These are phyloP conservation scores for Apiospora phragmitis DNA, from an alignment of 2,329 filamentous ascomycete genomes.

Conservation along the genomic window DNA sequence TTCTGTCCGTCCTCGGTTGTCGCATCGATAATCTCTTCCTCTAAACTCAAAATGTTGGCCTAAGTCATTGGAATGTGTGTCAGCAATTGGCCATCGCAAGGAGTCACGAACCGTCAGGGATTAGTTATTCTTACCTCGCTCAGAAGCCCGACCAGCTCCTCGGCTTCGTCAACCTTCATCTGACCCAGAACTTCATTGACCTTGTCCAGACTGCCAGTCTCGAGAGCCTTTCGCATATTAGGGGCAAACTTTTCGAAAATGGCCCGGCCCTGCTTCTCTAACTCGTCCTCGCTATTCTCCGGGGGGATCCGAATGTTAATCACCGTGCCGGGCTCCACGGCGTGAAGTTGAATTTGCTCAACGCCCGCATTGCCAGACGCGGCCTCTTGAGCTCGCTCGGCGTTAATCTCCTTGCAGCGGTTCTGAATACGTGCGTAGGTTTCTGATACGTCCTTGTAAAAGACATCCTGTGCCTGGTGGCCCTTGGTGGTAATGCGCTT, in stretches of 20 bases:
- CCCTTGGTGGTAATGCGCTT: constrained; percentile 88
- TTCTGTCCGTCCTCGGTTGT: constrained; percentile 85
- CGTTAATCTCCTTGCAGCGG: constrained; percentile 70
- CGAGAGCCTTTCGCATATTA: constrained; percentile 78
- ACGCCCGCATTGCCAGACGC: constrained; percentile 58
- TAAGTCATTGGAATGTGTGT: constrained; percentile 30
- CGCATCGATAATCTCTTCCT: constrained; percentile 92
- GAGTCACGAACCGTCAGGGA: constrained; percentile 32
- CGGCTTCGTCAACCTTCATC: constrained; percentile 86
- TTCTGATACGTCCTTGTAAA: constrained; percentile 87
- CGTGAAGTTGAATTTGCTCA: constrained; percentile 96
- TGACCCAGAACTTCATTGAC: constrained; percentile 86
- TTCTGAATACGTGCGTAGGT: constrained; percentile 82
- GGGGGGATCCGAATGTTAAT: constrained; percentile 86
- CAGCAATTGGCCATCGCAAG: constrained; percentile 21
- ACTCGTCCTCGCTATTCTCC: constrained; percentile 64
- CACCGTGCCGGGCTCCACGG: constrained; percentile 87
- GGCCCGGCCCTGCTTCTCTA: constrained; percentile 62
- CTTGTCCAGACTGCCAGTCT: constrained; percentile 85
- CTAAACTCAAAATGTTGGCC: constrained; percentile 85
- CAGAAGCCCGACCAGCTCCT: constrained; percentile 79
- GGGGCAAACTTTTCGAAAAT: constrained; percentile 85
- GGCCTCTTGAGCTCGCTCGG: constrained; percentile 51
- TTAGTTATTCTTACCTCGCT: constrained; percentile 57
- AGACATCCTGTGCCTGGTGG: constrained; percentile 88